These are phyloP conservation scores for Sicyos baderoa DNA, from an alignment of 306 rosid genomes.

Conservation along the genomic window DNA sequence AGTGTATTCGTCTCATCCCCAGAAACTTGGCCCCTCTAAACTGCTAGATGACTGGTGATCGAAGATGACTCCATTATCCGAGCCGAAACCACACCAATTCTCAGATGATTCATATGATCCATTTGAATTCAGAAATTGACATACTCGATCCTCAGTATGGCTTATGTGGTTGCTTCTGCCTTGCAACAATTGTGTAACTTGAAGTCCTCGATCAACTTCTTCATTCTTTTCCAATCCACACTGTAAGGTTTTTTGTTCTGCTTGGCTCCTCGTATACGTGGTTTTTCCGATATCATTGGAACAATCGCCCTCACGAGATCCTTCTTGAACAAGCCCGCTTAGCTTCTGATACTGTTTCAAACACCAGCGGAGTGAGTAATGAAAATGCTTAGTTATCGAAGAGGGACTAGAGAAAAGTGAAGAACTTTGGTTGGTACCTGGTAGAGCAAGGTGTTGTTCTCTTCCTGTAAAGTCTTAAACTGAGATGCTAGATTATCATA, in stretches of 20 bases:
- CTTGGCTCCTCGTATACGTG: conserved; percentile 10
- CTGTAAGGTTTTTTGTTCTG: conserved; percentile 22
- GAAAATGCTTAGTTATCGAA: background rate
- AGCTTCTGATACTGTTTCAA: conserved; percentile 50
- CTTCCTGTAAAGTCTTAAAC: conserved; percentile 60
- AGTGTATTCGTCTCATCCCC: conserved; percentile 8
- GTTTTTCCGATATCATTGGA: conserved; percentile 5
- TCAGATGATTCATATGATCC: too few species aligned
- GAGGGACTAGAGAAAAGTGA: background rate
- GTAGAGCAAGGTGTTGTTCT: conserved; percentile 57
- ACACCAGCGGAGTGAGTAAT: background rate
- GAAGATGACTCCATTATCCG: conserved; percentile 30
- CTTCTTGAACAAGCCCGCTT: conserved; percentile 30
- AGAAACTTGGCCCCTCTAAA: conserved; percentile 19
- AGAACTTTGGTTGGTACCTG: conserved; percentile 44
- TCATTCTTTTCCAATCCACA: conserved; percentile 32
- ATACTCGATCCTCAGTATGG: background rate
- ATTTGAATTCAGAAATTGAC: too few species aligned
- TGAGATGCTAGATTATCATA: conserved; percentile 46
- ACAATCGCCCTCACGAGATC: conserved; percentile 23
- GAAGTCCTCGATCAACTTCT: conserved; percentile 20
- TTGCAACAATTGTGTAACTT: background rate
- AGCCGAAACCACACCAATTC: conserved; percentile 38
- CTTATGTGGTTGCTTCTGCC: background rate
- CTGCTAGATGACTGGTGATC: conserved; percentile 38